Evolutionary conservation across 2,329 filamentous ascomycete genomes (phyloP).

Genomic region (Karstenula rhodostoma): DNA sequence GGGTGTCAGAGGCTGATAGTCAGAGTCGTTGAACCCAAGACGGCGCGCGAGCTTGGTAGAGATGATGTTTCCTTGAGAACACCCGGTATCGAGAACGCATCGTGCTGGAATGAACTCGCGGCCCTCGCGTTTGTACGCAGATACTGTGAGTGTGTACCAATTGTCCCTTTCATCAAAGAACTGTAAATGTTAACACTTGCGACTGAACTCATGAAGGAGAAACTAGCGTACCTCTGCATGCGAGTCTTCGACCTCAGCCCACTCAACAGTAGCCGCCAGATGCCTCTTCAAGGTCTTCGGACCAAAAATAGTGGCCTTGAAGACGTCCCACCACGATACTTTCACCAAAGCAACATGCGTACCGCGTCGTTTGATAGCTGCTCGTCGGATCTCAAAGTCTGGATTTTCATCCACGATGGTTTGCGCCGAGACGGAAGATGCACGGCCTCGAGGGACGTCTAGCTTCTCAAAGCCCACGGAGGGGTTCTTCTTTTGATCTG

Average conservation of each 20-base stretch:
- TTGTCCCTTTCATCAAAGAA: slow-evolving; percentile 1
- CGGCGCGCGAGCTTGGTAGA: slow-evolving; percentile 4
- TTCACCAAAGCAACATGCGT: slow-evolving; percentile 11
- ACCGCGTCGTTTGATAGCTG: background rate
- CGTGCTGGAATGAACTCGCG: background rate
- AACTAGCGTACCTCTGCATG: background rate
- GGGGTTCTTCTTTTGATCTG: background rate
- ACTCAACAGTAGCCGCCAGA: slow-evolving; percentile 2
- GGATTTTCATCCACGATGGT: background rate
- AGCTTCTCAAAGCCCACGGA: background rate
- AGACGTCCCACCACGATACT: slow-evolving; percentile 10
- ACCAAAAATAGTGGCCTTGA: slow-evolving; percentile 11
- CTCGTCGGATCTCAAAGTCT: background rate
- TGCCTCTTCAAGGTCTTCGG: slow-evolving; percentile 1
- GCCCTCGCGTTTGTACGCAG: slow-evolving; percentile 3
- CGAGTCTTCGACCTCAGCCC: background rate
- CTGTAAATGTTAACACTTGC: background rate
- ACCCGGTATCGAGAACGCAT: slow-evolving; percentile 16
- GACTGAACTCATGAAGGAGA: background rate
- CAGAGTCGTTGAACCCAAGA: slow-evolving; percentile 9
- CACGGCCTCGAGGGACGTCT: background rate
- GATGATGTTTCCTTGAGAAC: slow-evolving; percentile 16
- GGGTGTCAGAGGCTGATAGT: background rate
- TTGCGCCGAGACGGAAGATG: slow-evolving; percentile 4
- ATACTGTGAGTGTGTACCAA: slow-evolving; percentile 11